Conservation (phyloP, 2,329 filamentous ascomycete genomes). For the Pestalotiopsis sp. region DNA sequence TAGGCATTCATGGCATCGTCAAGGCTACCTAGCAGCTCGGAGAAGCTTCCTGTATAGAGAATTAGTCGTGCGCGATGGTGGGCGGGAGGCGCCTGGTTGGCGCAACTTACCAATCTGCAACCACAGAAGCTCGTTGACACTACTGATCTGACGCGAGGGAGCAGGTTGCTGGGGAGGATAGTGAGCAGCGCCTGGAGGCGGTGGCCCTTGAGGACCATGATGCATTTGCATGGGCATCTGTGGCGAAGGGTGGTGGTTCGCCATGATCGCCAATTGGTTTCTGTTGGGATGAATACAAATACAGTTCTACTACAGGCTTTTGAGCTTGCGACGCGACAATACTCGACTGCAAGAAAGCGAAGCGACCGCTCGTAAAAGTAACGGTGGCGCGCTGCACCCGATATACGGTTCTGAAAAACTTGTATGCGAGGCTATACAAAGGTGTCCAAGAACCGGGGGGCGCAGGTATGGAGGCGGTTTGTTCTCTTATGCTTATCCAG, state of each 20-base stretch:
- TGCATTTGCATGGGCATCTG: conserved; percentile 74
- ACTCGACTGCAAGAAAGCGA: neutral
- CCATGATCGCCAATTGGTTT: conserved; percentile 51
- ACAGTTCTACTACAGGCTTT: conserved; percentile 8
- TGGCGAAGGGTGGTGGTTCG: conserved; percentile 79
- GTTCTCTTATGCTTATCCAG: neutral
- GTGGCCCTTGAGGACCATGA: conserved; percentile 64
- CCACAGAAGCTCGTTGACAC: conserved; percentile 88
- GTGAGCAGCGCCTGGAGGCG: conserved; percentile 55
- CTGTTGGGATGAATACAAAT: conserved; percentile 17
- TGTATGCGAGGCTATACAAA: neutral
- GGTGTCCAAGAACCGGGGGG: neutral
- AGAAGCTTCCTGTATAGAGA: conserved; percentile 67
- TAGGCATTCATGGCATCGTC: conserved; percentile 91
- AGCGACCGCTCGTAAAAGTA: neutral
- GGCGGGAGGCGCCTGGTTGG: neutral
- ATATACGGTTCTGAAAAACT: neutral
- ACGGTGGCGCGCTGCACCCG: neutral
- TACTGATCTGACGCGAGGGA: conserved; percentile 73
- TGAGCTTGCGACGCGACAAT: conserved; percentile 13
- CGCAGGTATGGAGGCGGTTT: neutral
- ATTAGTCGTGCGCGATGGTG: neutral
- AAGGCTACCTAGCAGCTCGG: conserved; percentile 83
- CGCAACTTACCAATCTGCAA: conserved; percentile 78
- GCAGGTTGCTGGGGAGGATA: conserved; percentile 47